Evolutionary conservation across 1,284 basidiomycete genomes (phyloP), one percentile per base, ranked within the genome.

Genomic region (Irpex lacteus): DNA sequence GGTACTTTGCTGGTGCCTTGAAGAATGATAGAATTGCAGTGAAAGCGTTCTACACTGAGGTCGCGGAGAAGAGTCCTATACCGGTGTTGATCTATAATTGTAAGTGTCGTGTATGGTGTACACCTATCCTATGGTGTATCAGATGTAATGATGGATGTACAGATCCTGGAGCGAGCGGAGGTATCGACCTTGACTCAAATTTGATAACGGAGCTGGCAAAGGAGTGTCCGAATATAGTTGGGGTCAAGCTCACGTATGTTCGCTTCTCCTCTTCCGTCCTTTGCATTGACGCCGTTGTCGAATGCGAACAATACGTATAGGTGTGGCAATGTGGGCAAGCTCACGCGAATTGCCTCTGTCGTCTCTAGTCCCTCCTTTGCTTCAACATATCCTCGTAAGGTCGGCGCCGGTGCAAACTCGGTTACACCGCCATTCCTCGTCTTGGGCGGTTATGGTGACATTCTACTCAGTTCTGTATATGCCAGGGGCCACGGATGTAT

Each of bases 241-340:
- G 95, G 37, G 89, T 95, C 65, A 97, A 96, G 77, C 84, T 96
- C 68, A 96, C 94, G 87, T 91, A 75, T 54, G 89, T 83, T 13
- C 37, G 37, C n/a, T 34, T 50, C 34, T 19, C 21, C 53, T 19
- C 15, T 2, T 19, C 19, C n/a, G 13, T 44, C 40, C 15, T 15
- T 44, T 44, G 15, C 8, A 44, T 15, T 11, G 15, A 15, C 40
- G 11, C 40, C 40, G 40, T 44, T 26, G 4, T 26, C 26, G 40
- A 11, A 44, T 44, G 15, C 40, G 15, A 11, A 44, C 40, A 44
- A 7, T 15, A 37, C 54, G 40, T 54, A 56, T 70, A 94, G 92
- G 36, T 96, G 95, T 72, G 94, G 92, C 52, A 92, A 91, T 68
- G 91, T 97, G 65, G 95, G 95, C 62, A 97, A 97, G 78, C 83